Percentiles rank a stretch among this genome's conserved stretches.
These are phyloP conservation scores for Daldinia vernicosa DNA, from an alignment of 495 filamentous ascomycete species.

Conservation along the genomic window DNA sequence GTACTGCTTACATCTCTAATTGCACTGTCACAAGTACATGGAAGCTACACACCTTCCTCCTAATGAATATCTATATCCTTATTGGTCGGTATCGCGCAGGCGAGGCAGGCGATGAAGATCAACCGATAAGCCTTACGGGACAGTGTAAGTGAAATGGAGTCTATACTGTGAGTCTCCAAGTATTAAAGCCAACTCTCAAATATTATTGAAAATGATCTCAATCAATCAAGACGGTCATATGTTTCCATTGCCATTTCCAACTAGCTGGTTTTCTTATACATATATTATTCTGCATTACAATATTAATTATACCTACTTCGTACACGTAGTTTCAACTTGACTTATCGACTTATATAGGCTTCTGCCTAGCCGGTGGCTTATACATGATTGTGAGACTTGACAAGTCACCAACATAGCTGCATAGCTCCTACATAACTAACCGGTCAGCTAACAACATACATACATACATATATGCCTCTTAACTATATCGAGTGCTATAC, in stretches of 20 bases:
- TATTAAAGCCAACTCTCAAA: background rate
- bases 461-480: background rate
- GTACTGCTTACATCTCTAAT: background rate
- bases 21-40: background rate
- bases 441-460: background rate
- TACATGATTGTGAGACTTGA: slow-evolving; percentile 3
- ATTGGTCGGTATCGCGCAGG: background rate
- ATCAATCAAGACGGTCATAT: background rate
- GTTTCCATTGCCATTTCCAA: slow-evolving; percentile 1
- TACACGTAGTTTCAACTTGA: background rate
- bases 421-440: background rate
- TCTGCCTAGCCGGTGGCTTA: background rate
- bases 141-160: background rate
- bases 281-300: background rate
- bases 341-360: background rate
- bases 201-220: background rate
- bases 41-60: background rate
- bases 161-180: background rate
- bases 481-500: background rate
- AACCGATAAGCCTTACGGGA: background rate
- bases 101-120: background rate
- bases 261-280: background rate
- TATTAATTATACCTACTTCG: background rate
- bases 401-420: background rate
- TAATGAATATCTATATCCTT: background rate